Evolutionary conservation across 768 basidiomycete genomes (phyloP).

Genomic region (Lenzites betulinus): DNA sequence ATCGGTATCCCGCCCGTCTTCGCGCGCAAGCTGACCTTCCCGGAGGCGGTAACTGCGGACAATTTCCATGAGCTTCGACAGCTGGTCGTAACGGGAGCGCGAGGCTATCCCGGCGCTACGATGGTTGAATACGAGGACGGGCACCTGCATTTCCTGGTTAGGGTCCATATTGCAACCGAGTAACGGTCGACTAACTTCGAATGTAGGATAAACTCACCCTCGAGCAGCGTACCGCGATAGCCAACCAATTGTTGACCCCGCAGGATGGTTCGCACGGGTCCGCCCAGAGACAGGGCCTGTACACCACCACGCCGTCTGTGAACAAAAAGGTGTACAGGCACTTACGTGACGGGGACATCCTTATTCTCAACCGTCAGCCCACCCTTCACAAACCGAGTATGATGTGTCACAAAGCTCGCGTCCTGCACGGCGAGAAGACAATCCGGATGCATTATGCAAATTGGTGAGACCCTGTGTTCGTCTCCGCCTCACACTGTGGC

Average conservation of each 20-base stretch:
- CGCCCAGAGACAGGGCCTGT: constrained; percentile 53
- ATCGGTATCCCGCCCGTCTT: constrained; percentile 98
- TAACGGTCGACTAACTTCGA: not conserved
- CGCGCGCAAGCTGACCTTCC: constrained; percentile 94
- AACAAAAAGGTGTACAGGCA: constrained; percentile 99
- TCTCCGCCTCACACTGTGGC: constrained; percentile 1
- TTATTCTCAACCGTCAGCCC: constrained; percentile 96
- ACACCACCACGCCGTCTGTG: constrained; percentile 74
- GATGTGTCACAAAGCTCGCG: constrained; percentile 96
- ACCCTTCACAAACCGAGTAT: constrained; percentile 99
- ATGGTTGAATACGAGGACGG: constrained; percentile 97
- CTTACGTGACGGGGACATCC: constrained; percentile 89
- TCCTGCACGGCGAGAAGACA: constrained; percentile 94
- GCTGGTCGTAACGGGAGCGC: constrained; percentile 88
- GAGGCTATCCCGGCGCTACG: constrained; percentile 87
- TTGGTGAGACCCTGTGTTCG: constrained; percentile 58
- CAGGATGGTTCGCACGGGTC: constrained; percentile 66
- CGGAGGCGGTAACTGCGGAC: constrained; percentile 91
- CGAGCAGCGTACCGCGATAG: constrained; percentile 92
- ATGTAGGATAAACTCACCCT: constrained; percentile 77
- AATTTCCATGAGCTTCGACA: constrained; percentile 90
- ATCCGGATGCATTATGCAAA: constrained; percentile 99
- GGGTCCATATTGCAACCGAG: constrained; percentile 21
- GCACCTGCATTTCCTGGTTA: constrained; percentile 77
- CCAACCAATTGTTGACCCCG: constrained; percentile 92